Evolutionary conservation across 495 filamentous ascomycete genomes (phyloP), one percentile per base, ranked within the genome.

Genomic region (Daldinia decipiens): DNA sequence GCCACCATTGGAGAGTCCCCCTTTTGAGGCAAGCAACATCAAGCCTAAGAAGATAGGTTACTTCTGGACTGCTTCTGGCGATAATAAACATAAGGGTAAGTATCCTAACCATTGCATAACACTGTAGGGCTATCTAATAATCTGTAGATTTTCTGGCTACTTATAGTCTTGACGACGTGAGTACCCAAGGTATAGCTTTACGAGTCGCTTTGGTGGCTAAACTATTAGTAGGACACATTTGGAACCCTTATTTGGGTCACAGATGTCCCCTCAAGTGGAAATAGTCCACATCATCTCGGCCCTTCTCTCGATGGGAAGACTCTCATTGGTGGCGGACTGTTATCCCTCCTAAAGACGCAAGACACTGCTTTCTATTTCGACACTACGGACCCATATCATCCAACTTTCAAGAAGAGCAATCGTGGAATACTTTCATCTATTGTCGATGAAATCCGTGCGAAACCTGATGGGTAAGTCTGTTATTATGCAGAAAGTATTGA

Each of bases 281-380:
- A 90, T 67, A 85, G 84, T 19, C 87, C 87, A 56, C 87, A 90
- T 76, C 87, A 90, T 72, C 79, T 89, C 21, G 85, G 86, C 15
- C 66, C 82, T n/a, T 85, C 86, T 3, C 72, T 78, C 12, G 87
- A 90, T 77, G 87, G 87, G 53, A 88, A 88, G 80, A 84, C 83
- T n/a, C 63, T 90, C 5, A 79, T 85, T 57, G 87, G 87, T 31
- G 87, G 87, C 60, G 87, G 87, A 11, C 77, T 90, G 4, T 77
- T 90, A n/a, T 89, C 87, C 9, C 76, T 90, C 4, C 76, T 90
- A 56, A 90, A 90, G 76, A 84, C 84, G 13, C 85, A 88, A 80
- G 86, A 90, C 72, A 90, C 87, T 13, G 87, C 83, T 0, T 90
- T 86, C 77, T 90, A 88, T 79, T 90, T 89, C 56, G 87, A 90